Evolutionary conservation across 305 asterid genomes (phyloP).

Genomic region (Solanum hybrid): DNA sequence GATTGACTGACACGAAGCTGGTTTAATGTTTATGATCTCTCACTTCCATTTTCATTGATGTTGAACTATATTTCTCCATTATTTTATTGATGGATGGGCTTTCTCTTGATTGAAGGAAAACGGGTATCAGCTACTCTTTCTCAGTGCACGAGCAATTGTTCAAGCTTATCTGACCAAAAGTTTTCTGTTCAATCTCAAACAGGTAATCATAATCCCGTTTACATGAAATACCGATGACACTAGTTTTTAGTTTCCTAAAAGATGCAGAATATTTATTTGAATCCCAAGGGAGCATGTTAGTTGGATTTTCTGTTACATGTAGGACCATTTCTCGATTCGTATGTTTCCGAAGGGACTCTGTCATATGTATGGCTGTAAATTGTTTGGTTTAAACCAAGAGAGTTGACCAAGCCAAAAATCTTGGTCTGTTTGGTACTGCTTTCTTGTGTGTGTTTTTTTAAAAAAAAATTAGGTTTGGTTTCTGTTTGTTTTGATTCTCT

Average conservation of each 20-base stretch:
- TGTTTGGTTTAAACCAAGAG: not conserved
- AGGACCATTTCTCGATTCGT: constrained; percentile 35
- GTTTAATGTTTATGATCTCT: not conserved
- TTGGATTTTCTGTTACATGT: not conserved
- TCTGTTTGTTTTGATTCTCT: not conserved
- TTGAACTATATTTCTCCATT: not conserved
- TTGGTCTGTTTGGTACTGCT: not conserved
- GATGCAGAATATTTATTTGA: not conserved
- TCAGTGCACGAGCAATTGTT: constrained; percentile 91
- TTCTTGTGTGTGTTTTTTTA: not conserved
- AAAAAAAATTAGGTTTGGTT: not conserved
- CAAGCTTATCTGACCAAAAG: constrained; percentile 88
- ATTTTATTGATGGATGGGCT: not conserved
- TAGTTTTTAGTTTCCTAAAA: not conserved
- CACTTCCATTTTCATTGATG: not conserved
- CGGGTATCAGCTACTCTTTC: constrained; percentile 83
- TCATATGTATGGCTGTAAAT: not conserved
- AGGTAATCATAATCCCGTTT: constrained; percentile 33
- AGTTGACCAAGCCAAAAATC: not conserved
- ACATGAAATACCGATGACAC: not conserved
- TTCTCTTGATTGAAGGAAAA: constrained; percentile 52
- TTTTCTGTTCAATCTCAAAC: constrained; percentile 72
- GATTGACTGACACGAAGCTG: not conserved
- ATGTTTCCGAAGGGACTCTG: constrained; percentile 22
- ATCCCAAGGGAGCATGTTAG: not conserved